A percentile compares a stretch with the other conserved stretches of the same genome.
These are phyloP conservation scores for Candida loeiensis DNA, from an alignment of 805 yeast species.

Conservation along the genomic window DNA sequence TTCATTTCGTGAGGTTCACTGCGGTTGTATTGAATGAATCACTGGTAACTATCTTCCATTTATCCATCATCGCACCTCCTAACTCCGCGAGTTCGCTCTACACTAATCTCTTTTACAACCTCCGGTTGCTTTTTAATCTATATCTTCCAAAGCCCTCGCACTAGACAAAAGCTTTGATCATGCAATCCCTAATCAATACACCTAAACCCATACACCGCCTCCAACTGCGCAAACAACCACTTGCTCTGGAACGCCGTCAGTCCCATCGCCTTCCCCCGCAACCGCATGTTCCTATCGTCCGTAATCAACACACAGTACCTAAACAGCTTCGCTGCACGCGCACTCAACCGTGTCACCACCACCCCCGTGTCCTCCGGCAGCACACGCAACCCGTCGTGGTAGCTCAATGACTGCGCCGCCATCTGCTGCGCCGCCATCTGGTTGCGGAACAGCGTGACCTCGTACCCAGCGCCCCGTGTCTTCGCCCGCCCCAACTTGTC, in stretches of 20 bases:
- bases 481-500: constrained; percentile 38
- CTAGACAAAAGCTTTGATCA: too few relatives aligned
- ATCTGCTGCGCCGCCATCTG: constrained; percentile 18
- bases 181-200: constrained; percentile 46
- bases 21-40: too few relatives aligned
- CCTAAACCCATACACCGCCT: constrained; percentile 42
- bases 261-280: constrained; percentile 58
- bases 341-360: constrained; percentile 20
- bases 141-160: too few relatives aligned
- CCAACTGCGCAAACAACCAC: constrained; percentile 57
- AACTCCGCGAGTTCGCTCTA: too few relatives aligned
- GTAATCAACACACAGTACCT: constrained; percentile 62
- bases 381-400: constrained; percentile 8
- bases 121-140: too few relatives aligned
- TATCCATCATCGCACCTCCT: too few relatives aligned
- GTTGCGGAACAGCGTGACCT: constrained; percentile 23
- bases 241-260: constrained; percentile 53
- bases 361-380: constrained; percentile 4
- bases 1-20: too few relatives aligned
- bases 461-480: constrained; percentile 38
- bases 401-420: constrained; percentile 16
- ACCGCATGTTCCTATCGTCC: constrained; percentile 70
- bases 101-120: too few relatives aligned
- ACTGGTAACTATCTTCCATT: too few relatives aligned
- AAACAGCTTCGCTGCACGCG: constrained; percentile 42